These are phyloP conservation scores for Chrysosporium queenslandicum DNA, from an alignment of 2,329 filamentous ascomycete genomes.

Conservation along the genomic window DNA sequence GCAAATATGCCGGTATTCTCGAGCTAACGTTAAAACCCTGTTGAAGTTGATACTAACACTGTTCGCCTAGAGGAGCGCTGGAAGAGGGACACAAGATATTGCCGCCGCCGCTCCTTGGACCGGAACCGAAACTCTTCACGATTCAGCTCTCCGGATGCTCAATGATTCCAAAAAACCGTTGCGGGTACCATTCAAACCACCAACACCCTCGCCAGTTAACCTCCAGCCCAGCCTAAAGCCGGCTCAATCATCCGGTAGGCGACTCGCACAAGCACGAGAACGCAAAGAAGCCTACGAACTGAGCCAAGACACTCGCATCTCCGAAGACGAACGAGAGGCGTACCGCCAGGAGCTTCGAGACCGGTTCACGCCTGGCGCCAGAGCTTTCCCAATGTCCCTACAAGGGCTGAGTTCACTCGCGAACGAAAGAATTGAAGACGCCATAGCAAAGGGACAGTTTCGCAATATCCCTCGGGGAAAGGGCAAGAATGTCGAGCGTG, in stretches of 20 bases:
- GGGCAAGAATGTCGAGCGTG: slow-evolving; percentile 58
- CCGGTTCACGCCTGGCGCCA: slow-evolving; percentile 62
- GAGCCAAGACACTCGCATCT: slow-evolving; percentile 48
- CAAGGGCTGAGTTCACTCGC: slow-evolving; percentile 72
- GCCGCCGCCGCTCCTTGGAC: slow-evolving; percentile 65
- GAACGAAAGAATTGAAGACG: slow-evolving; percentile 87
- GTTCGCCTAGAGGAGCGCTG: slow-evolving; percentile 43
- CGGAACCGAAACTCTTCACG: slow-evolving; percentile 62
- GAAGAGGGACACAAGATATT: slow-evolving; percentile 56
- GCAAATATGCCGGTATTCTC: slow-evolving; percentile 41
- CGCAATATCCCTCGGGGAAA: slow-evolving; percentile 71
- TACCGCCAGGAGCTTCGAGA: slow-evolving; percentile 66
- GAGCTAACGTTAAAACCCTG: too few species aligned
- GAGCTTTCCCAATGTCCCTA: slow-evolving; percentile 64
- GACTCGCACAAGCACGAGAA: slow-evolving; percentile 51
- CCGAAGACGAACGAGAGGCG: slow-evolving; percentile 61
- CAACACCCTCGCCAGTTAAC: slow-evolving; percentile 33
- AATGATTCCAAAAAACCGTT: slow-evolving; percentile 52
- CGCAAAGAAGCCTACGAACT: slow-evolving; percentile 47
- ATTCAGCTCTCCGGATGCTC: slow-evolving; percentile 73
- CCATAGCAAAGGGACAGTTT: slow-evolving; percentile 85
- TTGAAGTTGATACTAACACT: background rate
- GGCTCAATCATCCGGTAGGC: slow-evolving; percentile 37
- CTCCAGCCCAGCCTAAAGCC: slow-evolving; percentile 39
- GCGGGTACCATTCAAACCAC: slow-evolving; percentile 36